Conservation (phyloP, 495 filamentous ascomycete genomes). For the Annulohypoxylon bovei region DNA sequence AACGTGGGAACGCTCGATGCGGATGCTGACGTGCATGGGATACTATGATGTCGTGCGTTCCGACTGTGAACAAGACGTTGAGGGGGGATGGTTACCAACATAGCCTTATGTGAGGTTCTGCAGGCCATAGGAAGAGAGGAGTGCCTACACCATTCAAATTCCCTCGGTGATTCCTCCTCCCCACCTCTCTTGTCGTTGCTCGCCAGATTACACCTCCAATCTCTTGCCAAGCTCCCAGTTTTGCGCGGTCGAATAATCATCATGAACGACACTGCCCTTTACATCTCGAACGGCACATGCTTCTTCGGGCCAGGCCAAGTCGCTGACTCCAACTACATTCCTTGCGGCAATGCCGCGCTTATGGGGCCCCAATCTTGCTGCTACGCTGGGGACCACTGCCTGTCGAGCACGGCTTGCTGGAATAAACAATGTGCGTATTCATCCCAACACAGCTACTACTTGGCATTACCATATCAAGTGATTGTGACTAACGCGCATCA, state of each 20-base stretch:
- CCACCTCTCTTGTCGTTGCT: not conserved
- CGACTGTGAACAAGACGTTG: not conserved
- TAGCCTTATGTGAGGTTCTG: not conserved
- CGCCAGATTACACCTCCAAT: not conserved
- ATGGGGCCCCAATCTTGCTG: conserved; percentile 48
- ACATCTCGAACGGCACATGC: conserved; percentile 49
- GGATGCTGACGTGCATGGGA: not conserved
- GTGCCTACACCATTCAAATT: not conserved
- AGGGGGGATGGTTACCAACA: not conserved
- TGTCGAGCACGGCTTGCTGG: conserved; percentile 44
- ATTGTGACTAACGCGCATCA: not conserved
- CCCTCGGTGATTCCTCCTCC: not conserved
- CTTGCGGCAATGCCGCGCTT: conserved; percentile 49
- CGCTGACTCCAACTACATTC: conserved; percentile 35
- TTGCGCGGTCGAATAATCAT: not conserved
- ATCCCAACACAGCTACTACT: not conserved
- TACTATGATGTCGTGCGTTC: not conserved
- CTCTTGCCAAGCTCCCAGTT: too few relatives aligned
- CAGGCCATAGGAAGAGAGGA: not conserved
- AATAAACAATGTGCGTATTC: conserved; percentile 25
- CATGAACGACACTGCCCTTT: conserved; percentile 31
- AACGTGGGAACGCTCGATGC: not conserved
- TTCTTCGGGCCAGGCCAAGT: conserved; percentile 28
- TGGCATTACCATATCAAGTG: not conserved
- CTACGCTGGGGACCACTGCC: conserved; percentile 47